phyloP scores from a whole-genome alignment of 768 basidiomycete genomes.

The Tylopilus sp. region DNA sequence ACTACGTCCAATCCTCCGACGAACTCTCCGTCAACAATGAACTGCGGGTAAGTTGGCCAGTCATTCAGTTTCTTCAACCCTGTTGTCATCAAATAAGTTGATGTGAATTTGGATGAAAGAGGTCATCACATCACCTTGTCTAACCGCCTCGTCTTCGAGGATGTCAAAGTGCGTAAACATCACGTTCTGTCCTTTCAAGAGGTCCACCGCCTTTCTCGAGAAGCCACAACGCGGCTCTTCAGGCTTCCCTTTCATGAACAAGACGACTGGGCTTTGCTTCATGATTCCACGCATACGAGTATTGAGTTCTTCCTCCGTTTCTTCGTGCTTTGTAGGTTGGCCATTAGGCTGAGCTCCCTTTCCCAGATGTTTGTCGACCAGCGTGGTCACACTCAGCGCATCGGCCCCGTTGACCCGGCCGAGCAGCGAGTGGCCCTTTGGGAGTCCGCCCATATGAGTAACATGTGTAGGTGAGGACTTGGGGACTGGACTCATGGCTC shows the following conservation, averaged over 20 bases:
- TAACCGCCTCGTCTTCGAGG: constrained; percentile 71
- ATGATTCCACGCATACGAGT: constrained; percentile 66
- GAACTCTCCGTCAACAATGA: constrained; percentile 86
- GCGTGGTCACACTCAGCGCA: constrained; percentile 54
- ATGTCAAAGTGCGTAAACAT: constrained; percentile 82
- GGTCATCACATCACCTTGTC: constrained; percentile 55
- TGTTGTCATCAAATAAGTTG: constrained; percentile 21
- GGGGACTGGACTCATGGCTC: constrained; percentile 16
- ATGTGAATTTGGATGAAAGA: not conserved
- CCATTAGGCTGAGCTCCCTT: constrained; percentile 11
- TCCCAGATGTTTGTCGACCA: constrained; percentile 56
- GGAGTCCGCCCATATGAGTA: not conserved
- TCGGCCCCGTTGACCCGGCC: constrained; percentile 79
- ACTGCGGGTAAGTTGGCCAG: constrained; percentile 88
- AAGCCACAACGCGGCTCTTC: constrained; percentile 82
- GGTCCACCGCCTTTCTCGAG: constrained; percentile 66
- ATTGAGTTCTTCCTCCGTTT: constrained; percentile 66
- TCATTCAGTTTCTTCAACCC: constrained; percentile 77
- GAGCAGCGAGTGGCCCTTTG: constrained; percentile 85
- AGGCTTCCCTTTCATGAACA: constrained; percentile 91
- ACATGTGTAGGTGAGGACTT: not conserved
- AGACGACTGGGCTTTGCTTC: constrained; percentile 71
- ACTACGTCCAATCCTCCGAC: constrained; percentile 95
- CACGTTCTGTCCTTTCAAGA: constrained; percentile 63
- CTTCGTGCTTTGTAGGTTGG: constrained; percentile 34